Evolutionary conservation across 1,284 basidiomycete genomes (phyloP).

Genomic region (Fistulina hepatica): DNA sequence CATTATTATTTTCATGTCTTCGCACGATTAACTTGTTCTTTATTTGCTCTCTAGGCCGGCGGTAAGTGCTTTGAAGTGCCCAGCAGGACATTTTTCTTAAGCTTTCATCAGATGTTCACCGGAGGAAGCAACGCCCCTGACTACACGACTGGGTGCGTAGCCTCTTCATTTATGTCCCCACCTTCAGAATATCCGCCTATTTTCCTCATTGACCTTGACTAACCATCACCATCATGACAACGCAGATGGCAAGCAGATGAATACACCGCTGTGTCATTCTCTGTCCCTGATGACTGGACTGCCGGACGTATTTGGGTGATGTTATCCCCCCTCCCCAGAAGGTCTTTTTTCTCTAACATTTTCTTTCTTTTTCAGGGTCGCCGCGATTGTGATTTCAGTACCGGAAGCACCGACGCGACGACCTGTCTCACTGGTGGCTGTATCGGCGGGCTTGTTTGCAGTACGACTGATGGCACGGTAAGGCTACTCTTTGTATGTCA

Average conservation of each 20-base stretch:
- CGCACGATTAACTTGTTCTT: too few relatives aligned
- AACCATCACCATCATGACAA: too few relatives aligned
- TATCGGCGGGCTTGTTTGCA: conserved; percentile 10
- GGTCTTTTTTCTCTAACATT: neutral
- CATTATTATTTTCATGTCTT: too few relatives aligned
- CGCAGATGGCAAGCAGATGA: conserved; percentile 13
- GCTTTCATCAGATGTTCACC: too few relatives aligned
- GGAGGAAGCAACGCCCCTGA: too few relatives aligned
- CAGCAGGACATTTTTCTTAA: too few relatives aligned
- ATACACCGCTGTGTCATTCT: conserved; percentile 1
- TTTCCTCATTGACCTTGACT: too few relatives aligned
- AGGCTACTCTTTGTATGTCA: neutral
- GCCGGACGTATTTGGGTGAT: conserved; percentile 6
- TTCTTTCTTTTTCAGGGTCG: conserved; percentile 1
- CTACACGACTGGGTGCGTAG: too few relatives aligned
- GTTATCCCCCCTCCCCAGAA: neutral
- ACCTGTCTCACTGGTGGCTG: conserved; percentile 12
- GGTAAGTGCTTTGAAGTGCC: too few relatives aligned
- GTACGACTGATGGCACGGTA: neutral
- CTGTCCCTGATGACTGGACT: conserved; percentile 7
- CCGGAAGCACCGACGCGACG: conserved; percentile 7
- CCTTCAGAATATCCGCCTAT: too few relatives aligned
- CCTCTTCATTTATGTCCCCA: too few relatives aligned
- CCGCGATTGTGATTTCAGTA: conserved; percentile 12
- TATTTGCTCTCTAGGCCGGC: too few relatives aligned